Evolutionary conservation across 495 filamentous ascomycete species (phyloP), one percentile per base, ranked within the genome.

Genomic region (Hypoxylon crocopeplum): DNA sequence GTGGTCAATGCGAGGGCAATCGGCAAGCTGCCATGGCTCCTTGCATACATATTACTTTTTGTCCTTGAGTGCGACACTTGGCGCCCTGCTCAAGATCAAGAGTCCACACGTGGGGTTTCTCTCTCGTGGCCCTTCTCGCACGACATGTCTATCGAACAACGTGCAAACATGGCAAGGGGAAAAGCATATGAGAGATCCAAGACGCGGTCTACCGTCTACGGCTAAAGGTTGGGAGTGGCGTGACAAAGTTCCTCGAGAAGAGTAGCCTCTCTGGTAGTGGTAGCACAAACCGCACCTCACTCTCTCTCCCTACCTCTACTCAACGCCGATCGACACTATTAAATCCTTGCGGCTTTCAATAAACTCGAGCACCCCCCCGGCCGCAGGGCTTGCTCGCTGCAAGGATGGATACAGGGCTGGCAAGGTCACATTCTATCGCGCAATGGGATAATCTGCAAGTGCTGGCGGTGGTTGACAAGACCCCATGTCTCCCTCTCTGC

Each of bases 351-450:
- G 62, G 62, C 61, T 58, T 66, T 66, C 62, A 66, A 66, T 66
- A 66, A 64, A 61, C 46, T 53, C 41, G 41, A 51, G 12, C 27
- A 50, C 56, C 62, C 62, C 62, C 62, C 47, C 33, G 56, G 41
- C 42, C 21, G 38, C 62, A 61, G 62, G 62, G 56, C 62, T 66
- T 61, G 62, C 56, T 57, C 7, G 57, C 38, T 36, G 46, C 62
- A 60, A 55, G 62, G 56, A 57, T 62, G 46, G 41, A 53, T 56
- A 67, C 67, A 69, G 59, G 67, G 67, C 67, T 67, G 62, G 62
- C 64, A 67, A 53, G 58, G 64, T 67, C 56, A 56, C 56, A 55
- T 48, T 41, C 27, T 19, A 5, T 8, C 45, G 37, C 42, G 57
- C 50, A 59, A 59, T 61, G 44, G 61, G 48, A 64, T 57, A 51